These are phyloP conservation scores for Kwoniella sp. DNA, from an alignment of 768 basidiomycete genomes.

Conservation along the genomic window DNA sequence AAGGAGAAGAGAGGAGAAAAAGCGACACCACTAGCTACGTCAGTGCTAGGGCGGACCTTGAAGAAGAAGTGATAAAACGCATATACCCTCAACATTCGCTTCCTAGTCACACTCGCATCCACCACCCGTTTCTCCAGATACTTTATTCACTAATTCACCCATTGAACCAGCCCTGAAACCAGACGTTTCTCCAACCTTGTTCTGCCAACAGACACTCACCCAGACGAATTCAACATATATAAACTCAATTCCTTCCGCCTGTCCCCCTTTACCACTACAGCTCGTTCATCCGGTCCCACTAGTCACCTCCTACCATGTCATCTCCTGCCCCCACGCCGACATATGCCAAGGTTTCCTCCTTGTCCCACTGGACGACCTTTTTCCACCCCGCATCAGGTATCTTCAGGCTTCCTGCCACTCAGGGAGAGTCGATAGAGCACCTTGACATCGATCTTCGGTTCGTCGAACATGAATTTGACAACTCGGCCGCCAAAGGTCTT, in stretches of 20 bases:
- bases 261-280: background rate
- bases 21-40: no score
- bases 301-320: constrained; percentile 9
- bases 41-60: constrained; percentile 10
- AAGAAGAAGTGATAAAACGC: constrained; percentile 9
- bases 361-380: constrained; percentile 41
- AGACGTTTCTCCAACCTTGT: no score
- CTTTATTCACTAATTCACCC: no score
- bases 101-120: background rate
- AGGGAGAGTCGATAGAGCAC: constrained; percentile 45
- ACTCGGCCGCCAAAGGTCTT: constrained; percentile 1
- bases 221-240: no score
- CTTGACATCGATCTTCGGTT: constrained; percentile 50
- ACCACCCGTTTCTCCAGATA: background rate
- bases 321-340: constrained; percentile 29
- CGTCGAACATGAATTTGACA: constrained; percentile 27
- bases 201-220: background rate
- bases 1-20: no score
- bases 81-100: constrained; percentile 1
- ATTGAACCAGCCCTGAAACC: no score
- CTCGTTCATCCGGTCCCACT: background rate
- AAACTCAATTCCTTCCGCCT: background rate
- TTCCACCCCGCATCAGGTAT: constrained; percentile 42
- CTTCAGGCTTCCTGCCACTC: constrained; percentile 33
- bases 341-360: constrained; percentile 34